phyloP scores from a whole-genome alignment of 2,329 filamentous ascomycete species.

The Colletotrichum sp. region DNA sequence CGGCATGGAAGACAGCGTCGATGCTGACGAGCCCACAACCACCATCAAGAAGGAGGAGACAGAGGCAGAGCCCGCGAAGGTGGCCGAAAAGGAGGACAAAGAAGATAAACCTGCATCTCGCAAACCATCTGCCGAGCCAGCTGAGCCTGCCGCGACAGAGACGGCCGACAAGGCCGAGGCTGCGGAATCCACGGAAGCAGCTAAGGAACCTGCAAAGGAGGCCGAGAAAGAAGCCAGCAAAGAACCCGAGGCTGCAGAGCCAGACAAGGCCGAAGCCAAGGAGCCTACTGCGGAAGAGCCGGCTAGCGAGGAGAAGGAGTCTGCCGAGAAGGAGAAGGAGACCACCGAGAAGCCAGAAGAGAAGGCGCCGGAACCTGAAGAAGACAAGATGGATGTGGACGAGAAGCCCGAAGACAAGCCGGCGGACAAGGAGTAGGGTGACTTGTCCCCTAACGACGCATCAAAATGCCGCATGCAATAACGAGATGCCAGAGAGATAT shows the following conservation, averaged over 20 bases:
- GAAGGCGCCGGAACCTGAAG: constrained; percentile 17
- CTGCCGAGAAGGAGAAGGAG: constrained; percentile 23
- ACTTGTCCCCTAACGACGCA: background rate
- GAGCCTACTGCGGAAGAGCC: background rate
- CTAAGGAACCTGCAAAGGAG: constrained; percentile 20
- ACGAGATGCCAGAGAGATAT: background rate
- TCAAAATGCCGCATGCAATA: background rate
- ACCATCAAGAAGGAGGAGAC: constrained; percentile 45
- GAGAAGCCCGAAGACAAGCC: constrained; percentile 13
- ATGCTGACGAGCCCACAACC: constrained; percentile 32
- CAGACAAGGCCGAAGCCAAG: constrained; percentile 13
- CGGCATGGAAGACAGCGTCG: constrained; percentile 50
- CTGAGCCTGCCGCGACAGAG: constrained; percentile 25
- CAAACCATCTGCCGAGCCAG: constrained; percentile 1
- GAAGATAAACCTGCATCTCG: constrained; percentile 25
- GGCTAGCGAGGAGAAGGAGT: constrained; percentile 13
- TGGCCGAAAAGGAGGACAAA: constrained; percentile 26
- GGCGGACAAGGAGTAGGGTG: background rate
- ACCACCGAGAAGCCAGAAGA: constrained; percentile 21
- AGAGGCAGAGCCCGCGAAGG: constrained; percentile 35
- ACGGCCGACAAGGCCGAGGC: background rate
- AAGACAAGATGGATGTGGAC: constrained; percentile 26
- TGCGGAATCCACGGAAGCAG: background rate
- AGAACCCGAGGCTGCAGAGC: background rate
- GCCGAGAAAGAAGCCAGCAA: constrained; percentile 15